These are phyloP conservation scores for Rhodotorula paludigena DNA, from an alignment of 768 basidiomycete genomes.

Conservation along the genomic window DNA sequence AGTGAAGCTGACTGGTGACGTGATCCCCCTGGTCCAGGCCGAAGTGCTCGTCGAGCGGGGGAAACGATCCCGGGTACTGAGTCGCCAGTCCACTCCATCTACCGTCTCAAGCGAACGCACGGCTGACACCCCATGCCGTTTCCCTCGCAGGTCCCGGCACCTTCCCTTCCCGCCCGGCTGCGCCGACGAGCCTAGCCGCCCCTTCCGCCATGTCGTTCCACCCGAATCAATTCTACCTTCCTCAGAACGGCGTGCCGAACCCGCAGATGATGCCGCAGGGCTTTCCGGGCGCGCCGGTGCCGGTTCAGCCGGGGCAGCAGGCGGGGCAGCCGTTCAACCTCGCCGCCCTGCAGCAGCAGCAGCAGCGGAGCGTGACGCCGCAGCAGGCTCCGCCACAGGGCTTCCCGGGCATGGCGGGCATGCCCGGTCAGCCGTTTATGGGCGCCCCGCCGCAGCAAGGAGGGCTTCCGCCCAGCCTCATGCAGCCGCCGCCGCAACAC, in stretches of 20 bases:
- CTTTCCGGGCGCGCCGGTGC: not conserved
- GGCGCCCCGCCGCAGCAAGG: not conserved
- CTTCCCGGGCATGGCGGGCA: not conserved
- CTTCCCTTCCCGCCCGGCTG: too few relatives aligned
- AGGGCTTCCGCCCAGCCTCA: not conserved
- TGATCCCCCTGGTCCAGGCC: too few relatives aligned
- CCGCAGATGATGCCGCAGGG: not conserved
- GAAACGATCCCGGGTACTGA: too few relatives aligned
- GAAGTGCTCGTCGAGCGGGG: too few relatives aligned
- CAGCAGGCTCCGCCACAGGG: slow-evolving; percentile 11
- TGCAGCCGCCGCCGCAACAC: not conserved
- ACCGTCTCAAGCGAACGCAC: too few relatives aligned
- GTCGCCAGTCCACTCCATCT: too few relatives aligned
- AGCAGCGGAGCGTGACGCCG: not conserved
- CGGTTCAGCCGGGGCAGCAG: not conserved
- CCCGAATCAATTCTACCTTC: slow-evolving; percentile 22
- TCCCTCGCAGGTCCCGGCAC: too few relatives aligned
- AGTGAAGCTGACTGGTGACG: too few relatives aligned
- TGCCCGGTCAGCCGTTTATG: slow-evolving; percentile 7
- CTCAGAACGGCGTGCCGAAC: not conserved
- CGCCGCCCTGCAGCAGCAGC: slow-evolving; percentile 17
- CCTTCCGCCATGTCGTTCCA: slow-evolving; percentile 21
- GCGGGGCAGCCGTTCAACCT: slow-evolving; percentile 17
- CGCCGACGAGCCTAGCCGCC: too few relatives aligned
- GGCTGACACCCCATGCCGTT: too few relatives aligned